Conservation (phyloP, 1,284 basidiomycete species). For the Cryptococcus sp. region DNA sequence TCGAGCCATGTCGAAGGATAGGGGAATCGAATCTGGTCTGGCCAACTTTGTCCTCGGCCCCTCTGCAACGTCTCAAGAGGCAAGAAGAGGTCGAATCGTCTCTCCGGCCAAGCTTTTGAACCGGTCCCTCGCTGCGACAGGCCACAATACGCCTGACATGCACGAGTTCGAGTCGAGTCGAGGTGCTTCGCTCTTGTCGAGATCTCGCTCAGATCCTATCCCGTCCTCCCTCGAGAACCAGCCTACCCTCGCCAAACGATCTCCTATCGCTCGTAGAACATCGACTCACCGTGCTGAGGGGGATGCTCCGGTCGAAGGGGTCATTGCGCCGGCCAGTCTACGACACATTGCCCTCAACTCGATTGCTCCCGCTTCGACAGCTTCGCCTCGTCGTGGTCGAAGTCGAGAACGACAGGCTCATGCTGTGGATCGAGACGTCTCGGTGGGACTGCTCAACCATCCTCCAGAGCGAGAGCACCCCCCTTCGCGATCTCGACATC, state of each 20-base stretch:
- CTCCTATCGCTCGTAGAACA: not conserved
- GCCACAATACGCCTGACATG: slow-evolving; percentile 9
- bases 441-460: slow-evolving; percentile 22
- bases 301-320: not conserved
- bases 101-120: slow-evolving; percentile 9
- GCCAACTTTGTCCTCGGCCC: slow-evolving; percentile 32
- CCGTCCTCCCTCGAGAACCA: slow-evolving; percentile 12
- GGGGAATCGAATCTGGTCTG: slow-evolving; percentile 27
- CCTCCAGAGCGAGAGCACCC: slow-evolving; percentile 37
- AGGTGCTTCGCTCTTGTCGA: slow-evolving; percentile 28
- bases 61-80: slow-evolving; percentile 12
- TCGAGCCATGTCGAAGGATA: slow-evolving; percentile 21
- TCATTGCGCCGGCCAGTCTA: not conserved
- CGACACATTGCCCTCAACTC: not conserved
- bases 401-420: slow-evolving; percentile 28
- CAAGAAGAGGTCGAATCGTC: slow-evolving; percentile 12
- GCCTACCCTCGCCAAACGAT: slow-evolving; percentile 7
- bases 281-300: not conserved
- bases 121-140: slow-evolving; percentile 5
- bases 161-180: slow-evolving; percentile 7
- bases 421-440: slow-evolving; percentile 14
- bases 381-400: slow-evolving; percentile 25
- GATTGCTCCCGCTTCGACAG: not conserved
- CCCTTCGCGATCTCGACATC: slow-evolving; percentile 30
- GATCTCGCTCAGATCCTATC: slow-evolving; percentile 40